Evolutionary conservation across 768 basidiomycete genomes (phyloP).

Genomic region (Solioccasus polychromus): DNA sequence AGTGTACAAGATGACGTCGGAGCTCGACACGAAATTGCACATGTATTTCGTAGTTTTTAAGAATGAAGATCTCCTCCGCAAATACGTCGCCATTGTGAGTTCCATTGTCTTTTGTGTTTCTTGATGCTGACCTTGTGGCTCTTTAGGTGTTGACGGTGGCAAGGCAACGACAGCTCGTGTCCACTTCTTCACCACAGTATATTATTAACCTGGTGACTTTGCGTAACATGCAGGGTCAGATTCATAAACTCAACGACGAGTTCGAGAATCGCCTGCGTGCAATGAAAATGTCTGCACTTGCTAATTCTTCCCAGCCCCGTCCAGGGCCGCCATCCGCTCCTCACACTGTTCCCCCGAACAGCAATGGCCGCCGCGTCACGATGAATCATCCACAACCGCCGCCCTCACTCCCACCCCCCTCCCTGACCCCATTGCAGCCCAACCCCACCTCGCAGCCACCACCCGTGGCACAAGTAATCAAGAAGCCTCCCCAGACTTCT

Average conservation of each 20-base stretch:
- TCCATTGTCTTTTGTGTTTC: conserved; percentile 12
- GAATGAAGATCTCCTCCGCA: conserved; percentile 47
- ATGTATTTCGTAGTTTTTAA: conserved; percentile 46
- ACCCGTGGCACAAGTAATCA: conserved; percentile 6
- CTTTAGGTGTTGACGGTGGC: conserved; percentile 43
- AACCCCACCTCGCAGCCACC: conserved; percentile 6
- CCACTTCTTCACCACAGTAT: conserved; percentile 27
- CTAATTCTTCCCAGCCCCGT: no score
- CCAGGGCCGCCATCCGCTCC: no score
- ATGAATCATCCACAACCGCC: conserved; percentile 24
- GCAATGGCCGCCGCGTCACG: conserved; percentile 30
- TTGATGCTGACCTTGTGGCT: conserved; percentile 8
- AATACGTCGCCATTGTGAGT: conserved; percentile 54
- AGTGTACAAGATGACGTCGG: conserved; percentile 40
- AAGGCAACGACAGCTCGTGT: conserved; percentile 30
- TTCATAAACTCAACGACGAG: conserved; percentile 40
- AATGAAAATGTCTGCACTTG: conserved; percentile 16
- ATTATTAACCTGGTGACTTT: conserved; percentile 38
- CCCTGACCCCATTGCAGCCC: conserved; percentile 5
- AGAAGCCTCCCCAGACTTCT: conserved; percentile 20
- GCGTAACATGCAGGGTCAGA: conserved; percentile 43
- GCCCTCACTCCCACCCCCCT: conserved; percentile 8
- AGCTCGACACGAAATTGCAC: conserved; percentile 51
- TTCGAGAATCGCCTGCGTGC: conserved; percentile 32
- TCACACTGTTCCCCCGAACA: conserved; percentile 16